Evolutionary conservation across 495 filamentous ascomycete genomes (phyloP), one percentile per base, ranked within the genome.

Genomic region (Lasiosphaeris hirsuta): DNA sequence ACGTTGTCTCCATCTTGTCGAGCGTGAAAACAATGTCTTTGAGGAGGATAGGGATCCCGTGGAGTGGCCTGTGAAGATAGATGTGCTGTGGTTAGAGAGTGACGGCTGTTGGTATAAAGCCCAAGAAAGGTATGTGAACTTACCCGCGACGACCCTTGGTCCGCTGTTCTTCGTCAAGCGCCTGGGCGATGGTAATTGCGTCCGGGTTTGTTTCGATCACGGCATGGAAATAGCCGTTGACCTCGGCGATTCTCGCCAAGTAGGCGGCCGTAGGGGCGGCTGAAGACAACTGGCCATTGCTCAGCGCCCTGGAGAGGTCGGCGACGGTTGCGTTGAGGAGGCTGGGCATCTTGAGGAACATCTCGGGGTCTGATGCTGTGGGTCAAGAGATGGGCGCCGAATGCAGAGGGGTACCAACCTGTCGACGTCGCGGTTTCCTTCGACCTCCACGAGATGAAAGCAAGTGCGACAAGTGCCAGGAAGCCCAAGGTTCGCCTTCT

Each of bases 201-300:
- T 54, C 40, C 23, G 52, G 52, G 33, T 55, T 55, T 11, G 39
- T 18, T 14, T 55, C 35, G 11, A 55, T 13, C 30, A 55, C 52
- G 0, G 52, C 52, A 2, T 46, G 23, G 52, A 55, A 46, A 18
- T 44, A 44, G 40, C 33, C 40, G 19, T 37, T 41, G 2, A 23
- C 42, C 39, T 55, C 52, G 3, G 38, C 41, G 5, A 55, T 55
- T 11, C 52, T 46, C 7, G 52, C 52, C 40, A 55, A 42, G 14
- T 46, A 55, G 7, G 52, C 52, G 23, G 23, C 23, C 23, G 23
- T 30, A 5, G 5, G 23, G 23, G 23, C 23, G 5, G 23, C 23
- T 30, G 23, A 30, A 30, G 23, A 30, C 23, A 30, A 5, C 23
- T 30, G 23, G 23, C 23, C 23, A 30, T 30, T 30, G 23, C 23